Base-by-base conservation (phyloP, 164 flowering plant species). In the Umbellularia californica region DNA sequence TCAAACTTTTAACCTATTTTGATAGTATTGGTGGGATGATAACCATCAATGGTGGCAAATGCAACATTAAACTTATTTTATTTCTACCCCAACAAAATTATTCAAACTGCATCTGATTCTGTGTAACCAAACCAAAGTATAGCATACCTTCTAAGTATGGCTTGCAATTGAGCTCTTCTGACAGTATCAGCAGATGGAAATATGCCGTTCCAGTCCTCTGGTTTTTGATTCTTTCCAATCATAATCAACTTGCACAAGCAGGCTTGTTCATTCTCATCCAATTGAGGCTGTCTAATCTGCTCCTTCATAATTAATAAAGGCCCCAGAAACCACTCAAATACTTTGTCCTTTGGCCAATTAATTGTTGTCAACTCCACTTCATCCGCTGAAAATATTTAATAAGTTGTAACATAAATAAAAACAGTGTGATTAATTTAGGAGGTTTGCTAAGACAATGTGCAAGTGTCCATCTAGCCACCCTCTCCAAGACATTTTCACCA, bases 301-400 rank as follows among this genome's bases (percentile, higher is more conserved):
- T 95, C 99, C 81, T 93, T 93, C 82, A 95, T 90, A 55, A 90
- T 83, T 63, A 93, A 70, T 14, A 95, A 72, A 5, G 98, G 99
- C 23, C 81, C 92, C 20, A 93, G 79, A 58, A 90, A 90, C 99
- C 98, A 95, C 75, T 92, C 92, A 20, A 91, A 87, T 64, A 95
- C 80, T 73, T 81, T 88, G 58, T 92, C 97, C 75, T 82, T 87
- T 19, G 99, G 93, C 74, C 84, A 83, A 75, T 93, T 88, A 30
- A 58, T 33, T 70, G 30, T 80, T 24, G 88, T 89, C 74, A 92
- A 52, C 78, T 93, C 95, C 73, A 83, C 78, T 15, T 84, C 92
- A 70, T 93, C 92, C 68, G 88, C 99, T 95, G 85, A 30, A 76
- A 69, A 77, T 52, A 55, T 23, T 20, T 19, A 60, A 76, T 64